Evolutionary conservation across 176 grass and related monocot genomes (phyloP), one percentile per base, ranked within the genome.

Genomic region (Aegilops sharonensis): DNA sequence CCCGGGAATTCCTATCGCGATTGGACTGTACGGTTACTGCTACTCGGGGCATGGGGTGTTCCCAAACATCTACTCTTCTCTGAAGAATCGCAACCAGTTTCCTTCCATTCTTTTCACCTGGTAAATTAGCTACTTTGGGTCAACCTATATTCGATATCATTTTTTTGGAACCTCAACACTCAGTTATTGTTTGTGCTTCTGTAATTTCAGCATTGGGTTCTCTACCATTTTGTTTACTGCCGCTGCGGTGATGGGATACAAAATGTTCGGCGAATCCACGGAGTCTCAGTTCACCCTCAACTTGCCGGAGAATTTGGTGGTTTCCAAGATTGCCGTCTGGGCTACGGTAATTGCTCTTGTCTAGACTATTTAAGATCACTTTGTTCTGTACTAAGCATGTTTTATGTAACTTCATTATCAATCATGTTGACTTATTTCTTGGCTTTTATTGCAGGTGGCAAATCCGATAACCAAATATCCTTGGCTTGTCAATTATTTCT

Each of bases 401-500:
- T 57, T 20, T 8, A 57, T 0, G 2, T 57, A 0, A 57, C 18
- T 20, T 45, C 9, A 59, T 83, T 76, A 20, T 74, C 8, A 75
- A 15, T 17, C 36, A 11, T 23, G 11, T 70, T 24, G 11, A 63
- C 18, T 39, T 66, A 18, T 2, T 17, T 68, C 61, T 67, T 24
- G 18, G 40, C 15, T 25, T 85, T 80, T 72, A 7, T 85, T 92
- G 84, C 90, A 95, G 94, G 94, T 98, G 83, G 97, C 94, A 75
- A 98, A 98, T 87, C 97, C 94, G 52, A 92, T 98, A 78, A 92
- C 94, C 25, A 98, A 95, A 98, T 98, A 98, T 98, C 95, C 93
- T 98, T 95, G 32, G 15, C 35, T 25, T 52, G 15, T 5, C 47
- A 56, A 4, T 54, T 59, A 78, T 88, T 73, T 63, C 50, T 9